These are phyloP conservation scores for Gremmenia infestans DNA, from an alignment of 2,329 filamentous ascomycete species.

Conservation along the genomic window DNA sequence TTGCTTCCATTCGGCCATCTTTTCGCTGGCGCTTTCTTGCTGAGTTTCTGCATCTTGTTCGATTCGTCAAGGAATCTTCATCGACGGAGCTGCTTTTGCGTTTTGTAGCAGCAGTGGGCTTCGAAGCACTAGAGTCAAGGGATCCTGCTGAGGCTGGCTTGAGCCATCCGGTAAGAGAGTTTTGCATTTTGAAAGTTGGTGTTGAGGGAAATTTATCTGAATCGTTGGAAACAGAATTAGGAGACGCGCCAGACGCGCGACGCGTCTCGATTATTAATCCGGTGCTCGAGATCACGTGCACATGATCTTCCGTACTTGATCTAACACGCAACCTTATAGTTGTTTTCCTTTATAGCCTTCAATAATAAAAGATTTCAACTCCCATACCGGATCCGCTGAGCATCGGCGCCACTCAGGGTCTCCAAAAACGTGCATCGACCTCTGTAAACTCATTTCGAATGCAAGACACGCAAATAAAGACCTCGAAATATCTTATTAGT, in stretches of 20 bases:
- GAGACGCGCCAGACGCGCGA: neutral
- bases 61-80: neutral
- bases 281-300: too few relatives aligned
- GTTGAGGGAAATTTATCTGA: neutral
- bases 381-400: too few relatives aligned
- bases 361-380: too few relatives aligned
- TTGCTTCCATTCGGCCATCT: neutral
- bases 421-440: too few relatives aligned
- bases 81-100: neutral
- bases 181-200: neutral
- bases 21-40: neutral
- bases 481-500: too few relatives aligned
- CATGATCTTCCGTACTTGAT: too few relatives aligned
- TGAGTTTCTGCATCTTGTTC: neutral
- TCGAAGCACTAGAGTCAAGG: neutral
- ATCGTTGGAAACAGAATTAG: neutral
- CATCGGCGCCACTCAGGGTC: too few relatives aligned
- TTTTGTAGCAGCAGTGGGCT: neutral
- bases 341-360: too few relatives aligned
- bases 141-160: neutral
- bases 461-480: too few relatives aligned
- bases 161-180: neutral
- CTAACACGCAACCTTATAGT: too few relatives aligned
- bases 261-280: too few relatives aligned
- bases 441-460: too few relatives aligned